phyloP scores from a whole-genome alignment of 345 rosid species.

The Acer negundo region DNA sequence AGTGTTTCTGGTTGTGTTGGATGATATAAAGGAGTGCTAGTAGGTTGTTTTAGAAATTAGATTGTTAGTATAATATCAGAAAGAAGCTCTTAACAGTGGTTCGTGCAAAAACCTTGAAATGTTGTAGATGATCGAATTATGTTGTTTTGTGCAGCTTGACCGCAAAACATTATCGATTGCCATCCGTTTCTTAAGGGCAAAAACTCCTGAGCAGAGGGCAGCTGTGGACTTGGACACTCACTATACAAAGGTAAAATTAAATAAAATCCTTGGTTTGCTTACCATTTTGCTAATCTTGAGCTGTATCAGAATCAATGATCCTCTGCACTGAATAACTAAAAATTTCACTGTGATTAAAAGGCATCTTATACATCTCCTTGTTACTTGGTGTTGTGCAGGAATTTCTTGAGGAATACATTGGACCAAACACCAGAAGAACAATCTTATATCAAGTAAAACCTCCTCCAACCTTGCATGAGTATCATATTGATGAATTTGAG shows the following conservation, averaged over 20 bases:
- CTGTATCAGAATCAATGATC: background rate
- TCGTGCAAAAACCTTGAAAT: background rate
- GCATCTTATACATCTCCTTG: background rate
- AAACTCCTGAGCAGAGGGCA: conserved; percentile 90
- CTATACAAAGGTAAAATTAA: conserved; percentile 61
- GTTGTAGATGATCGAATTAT: background rate
- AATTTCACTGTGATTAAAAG: background rate
- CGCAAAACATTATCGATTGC: conserved; percentile 70
- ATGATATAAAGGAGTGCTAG: background rate
- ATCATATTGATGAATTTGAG: conserved; percentile 2
- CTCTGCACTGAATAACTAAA: background rate
- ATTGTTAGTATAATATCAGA: background rate
- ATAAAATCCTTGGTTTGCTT: background rate
- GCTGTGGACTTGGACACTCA: conserved; percentile 98
- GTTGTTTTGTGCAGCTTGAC: conserved; percentile 59
- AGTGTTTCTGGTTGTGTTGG: background rate
- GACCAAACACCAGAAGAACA: conserved; percentile 61
- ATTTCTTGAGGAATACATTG: conserved; percentile 75
- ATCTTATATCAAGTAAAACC: conserved; percentile 71
- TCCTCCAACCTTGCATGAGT: conserved; percentile 2
- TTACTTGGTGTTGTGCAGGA: conserved; percentile 48
- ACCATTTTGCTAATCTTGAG: background rate
- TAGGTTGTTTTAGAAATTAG: background rate
- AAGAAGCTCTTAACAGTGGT: background rate
- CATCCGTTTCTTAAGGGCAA: conserved; percentile 80